phyloP scores from a whole-genome alignment of 73 alveolate species.

The Paraurostyla sp. region DNA sequence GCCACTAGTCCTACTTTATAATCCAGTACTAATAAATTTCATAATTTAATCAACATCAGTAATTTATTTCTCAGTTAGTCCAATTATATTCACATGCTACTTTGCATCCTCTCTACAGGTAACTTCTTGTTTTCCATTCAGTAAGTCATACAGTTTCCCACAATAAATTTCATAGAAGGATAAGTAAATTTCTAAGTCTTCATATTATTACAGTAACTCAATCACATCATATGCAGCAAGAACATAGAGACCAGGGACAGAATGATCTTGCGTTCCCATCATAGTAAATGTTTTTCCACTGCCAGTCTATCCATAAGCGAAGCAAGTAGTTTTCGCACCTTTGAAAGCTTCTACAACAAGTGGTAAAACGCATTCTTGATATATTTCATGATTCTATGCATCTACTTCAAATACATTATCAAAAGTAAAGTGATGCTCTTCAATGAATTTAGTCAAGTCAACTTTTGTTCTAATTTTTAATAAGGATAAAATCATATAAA shows the following conservation, averaged over 20 bases:
- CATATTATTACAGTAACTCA: conserved; percentile 27
- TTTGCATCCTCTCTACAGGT: conserved; percentile 86
- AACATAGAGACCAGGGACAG: conserved; percentile 69
- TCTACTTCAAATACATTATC: conserved; percentile 84
- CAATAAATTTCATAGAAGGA: conserved; percentile 91
- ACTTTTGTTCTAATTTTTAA: conserved; percentile 73
- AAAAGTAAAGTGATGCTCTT: conserved; percentile 88
- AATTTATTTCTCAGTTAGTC: conserved; percentile 86
- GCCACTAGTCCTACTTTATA: conserved; percentile 93
- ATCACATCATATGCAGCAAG: conserved; percentile 73
- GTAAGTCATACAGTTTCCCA: conserved; percentile 84
- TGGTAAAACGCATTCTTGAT: conserved; percentile 86
- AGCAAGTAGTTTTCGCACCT: conserved; percentile 90
- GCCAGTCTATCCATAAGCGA: conserved; percentile 96
- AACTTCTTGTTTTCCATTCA: conserved; percentile 74
- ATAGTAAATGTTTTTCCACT: conserved; percentile 93
- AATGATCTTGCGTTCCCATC: conserved; percentile 82
- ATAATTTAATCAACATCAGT: conserved; percentile 87
- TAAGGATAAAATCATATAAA: not conserved
- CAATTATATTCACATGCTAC: conserved; percentile 76
- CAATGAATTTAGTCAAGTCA: conserved; percentile 89
- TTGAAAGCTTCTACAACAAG: conserved; percentile 87
- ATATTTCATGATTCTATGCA: conserved; percentile 72
- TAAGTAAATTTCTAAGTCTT: conserved; percentile 72
- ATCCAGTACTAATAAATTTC: conserved; percentile 89